Evolutionary conservation across 2,329 filamentous ascomycete genomes (phyloP), one percentile per base, ranked within the genome.

Genomic region (Aspergillus transmontanensis): DNA sequence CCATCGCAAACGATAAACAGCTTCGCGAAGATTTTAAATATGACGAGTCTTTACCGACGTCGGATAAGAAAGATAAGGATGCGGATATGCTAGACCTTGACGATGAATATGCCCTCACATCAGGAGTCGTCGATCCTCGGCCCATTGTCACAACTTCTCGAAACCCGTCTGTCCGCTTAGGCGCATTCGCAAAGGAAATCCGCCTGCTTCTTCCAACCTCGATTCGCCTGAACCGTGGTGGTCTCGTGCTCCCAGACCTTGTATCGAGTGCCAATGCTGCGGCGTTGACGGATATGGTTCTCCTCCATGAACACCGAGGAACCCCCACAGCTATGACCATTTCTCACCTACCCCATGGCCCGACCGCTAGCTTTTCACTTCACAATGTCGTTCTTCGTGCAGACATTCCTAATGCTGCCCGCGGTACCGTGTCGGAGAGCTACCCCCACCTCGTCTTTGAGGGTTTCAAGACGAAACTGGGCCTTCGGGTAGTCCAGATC

Each of bases 401-500:
- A 64, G 95, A 99, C 75, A 96, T 99, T 23, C 94, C 95, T 1
- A 93, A 95, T 67, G 88, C 90, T 48, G 87, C 93, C 10, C 87
- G 91, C 62, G 95, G 95, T 55, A 97, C 93, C 1, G 93, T 97
- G 55, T 92, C 89, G 65, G 95, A 99, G 79, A 90, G 89, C 43
- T 99, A 97, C 72, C 95, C 95, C 0, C 94, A 98, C 73, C 83
- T 99, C 3, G 92, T 99, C 66, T 98, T 99, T 72, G 95, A 99
- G 73, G 93, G 93, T 2, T 98, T 99, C 80, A 90, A 86, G 6
- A 93, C 91, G 6, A 86, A 86, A 39, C 82, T 98, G 6, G 95
- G 95, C 60, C 85, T 89, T 71, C 87, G 95, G 21, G 89, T 97
- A 19, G 91, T 93, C 58, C 94, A 96, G 76, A 91, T 98, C 16